A percentile compares a stretch with the other conserved stretches of the same genome.
These are phyloP conservation scores for Caloboletus firmus DNA, from an alignment of 1,284 basidiomycete species.

Conservation along the genomic window DNA sequence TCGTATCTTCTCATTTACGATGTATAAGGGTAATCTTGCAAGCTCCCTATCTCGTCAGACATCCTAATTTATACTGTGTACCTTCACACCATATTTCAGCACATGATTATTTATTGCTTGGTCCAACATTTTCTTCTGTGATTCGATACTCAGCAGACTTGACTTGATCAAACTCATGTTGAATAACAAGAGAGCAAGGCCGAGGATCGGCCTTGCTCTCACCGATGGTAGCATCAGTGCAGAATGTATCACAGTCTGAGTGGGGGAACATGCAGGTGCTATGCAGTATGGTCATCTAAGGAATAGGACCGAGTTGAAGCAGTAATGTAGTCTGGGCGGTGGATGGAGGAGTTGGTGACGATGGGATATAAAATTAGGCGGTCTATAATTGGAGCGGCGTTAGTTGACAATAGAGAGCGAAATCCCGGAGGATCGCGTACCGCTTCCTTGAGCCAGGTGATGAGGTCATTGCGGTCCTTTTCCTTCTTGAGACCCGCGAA, in stretches of 20 bases:
- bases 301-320: conserved; percentile 30
- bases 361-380: conserved; percentile 25
- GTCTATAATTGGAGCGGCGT: conserved; percentile 17
- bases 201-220: neutral
- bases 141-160: neutral
- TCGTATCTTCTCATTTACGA: conserved; percentile 65
- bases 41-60: neutral
- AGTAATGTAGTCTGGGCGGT: conserved; percentile 24
- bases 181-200: neutral
- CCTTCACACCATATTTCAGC: neutral
- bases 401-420: neutral
- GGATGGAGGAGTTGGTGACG: conserved; percentile 5
- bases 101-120: conserved; percentile 15
- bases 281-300: conserved; percentile 34
- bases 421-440: conserved; percentile 40
- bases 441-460: conserved; percentile 73
- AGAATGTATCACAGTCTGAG: conserved; percentile 27
- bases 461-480: conserved; percentile 91
- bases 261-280: conserved; percentile 29
- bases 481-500: conserved; percentile 98
- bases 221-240: neutral
- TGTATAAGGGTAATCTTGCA: conserved; percentile 28
- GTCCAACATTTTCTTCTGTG: no score
- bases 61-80: conserved; percentile 8
- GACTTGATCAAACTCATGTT: neutral